Evolutionary conservation across 164 flowering plant genomes (phyloP).

Genomic region (Macadamia integrifolia): DNA sequence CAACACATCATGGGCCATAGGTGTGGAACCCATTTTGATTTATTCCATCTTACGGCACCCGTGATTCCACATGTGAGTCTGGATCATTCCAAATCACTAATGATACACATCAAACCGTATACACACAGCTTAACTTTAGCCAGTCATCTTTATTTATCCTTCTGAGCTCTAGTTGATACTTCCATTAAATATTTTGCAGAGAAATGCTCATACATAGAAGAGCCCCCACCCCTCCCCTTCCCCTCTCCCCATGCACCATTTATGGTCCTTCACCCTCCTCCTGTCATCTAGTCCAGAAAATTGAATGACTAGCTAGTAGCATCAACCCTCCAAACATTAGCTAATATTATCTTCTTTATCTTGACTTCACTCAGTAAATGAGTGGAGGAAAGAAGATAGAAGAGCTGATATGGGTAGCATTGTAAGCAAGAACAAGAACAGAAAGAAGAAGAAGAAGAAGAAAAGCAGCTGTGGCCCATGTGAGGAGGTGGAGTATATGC

Average conservation of each 20-base stretch:
- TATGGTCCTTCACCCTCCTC: neutral
- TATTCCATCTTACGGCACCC: too few relatives aligned
- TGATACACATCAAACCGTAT: too few relatives aligned
- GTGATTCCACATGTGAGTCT: too few relatives aligned
- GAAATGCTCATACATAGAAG: too few relatives aligned
- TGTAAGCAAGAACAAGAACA: constrained; percentile 3
- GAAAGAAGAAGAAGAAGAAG: too few relatives aligned
- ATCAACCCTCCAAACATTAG: too few relatives aligned
- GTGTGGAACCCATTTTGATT: too few relatives aligned
- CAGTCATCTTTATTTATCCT: neutral
- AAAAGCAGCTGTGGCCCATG: neutral
- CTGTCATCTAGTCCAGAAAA: neutral
- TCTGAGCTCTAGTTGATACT: neutral
- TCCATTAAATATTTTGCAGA: neutral
- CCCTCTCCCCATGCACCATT: neutral
- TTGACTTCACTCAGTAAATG: neutral
- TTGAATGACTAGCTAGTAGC: neutral
- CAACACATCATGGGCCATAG: too few relatives aligned
- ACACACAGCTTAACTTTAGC: neutral
- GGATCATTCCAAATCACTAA: too few relatives aligned
- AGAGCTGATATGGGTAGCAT: neutral
- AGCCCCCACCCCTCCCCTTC: too few relatives aligned
- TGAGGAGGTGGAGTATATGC: constrained; percentile 7
- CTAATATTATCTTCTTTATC: too few relatives aligned
- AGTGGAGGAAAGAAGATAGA: neutral